Conservation (phyloP, 148 eudicot genomes). For the Rhododendron kiyosumense region DNA sequence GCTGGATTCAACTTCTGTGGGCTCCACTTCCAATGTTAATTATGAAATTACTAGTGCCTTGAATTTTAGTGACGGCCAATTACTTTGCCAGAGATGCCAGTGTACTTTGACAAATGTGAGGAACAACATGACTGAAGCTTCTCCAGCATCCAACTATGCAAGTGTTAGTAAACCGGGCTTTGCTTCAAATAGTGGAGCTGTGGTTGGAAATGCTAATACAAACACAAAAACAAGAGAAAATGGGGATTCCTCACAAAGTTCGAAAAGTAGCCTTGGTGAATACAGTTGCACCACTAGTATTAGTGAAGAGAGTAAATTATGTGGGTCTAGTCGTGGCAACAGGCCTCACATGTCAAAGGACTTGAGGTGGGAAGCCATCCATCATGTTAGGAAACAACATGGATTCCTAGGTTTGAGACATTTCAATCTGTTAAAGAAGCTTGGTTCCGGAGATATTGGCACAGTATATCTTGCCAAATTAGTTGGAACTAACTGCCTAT, state of each 20-base stretch:
- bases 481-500: slow-evolving; percentile 61
- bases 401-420: slow-evolving; percentile 67
- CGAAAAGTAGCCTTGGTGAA: slow-evolving; percentile 73
- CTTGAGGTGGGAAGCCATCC: slow-evolving; percentile 77
- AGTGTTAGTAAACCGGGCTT: slow-evolving; percentile 30
- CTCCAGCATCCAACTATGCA: slow-evolving; percentile 26
- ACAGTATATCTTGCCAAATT: slow-evolving; percentile 94
- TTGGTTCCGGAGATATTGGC: slow-evolving; percentile 96
- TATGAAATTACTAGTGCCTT: slow-evolving; percentile 30
- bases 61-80: slow-evolving; percentile 35
- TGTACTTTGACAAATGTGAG: slow-evolving; percentile 53
- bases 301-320: slow-evolving; percentile 75
- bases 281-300: slow-evolving; percentile 68
- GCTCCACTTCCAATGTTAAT: slow-evolving; percentile 23
- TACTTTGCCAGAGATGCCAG: slow-evolving; percentile 80
- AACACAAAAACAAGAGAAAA: slow-evolving; percentile 38
- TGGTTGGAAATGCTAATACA: slow-evolving; percentile 28
- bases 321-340: slow-evolving; percentile 67
- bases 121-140: slow-evolving; percentile 36
- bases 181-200: slow-evolving; percentile 24
- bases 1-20: slow-evolving; percentile 32
- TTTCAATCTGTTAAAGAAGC: slow-evolving; percentile 83
- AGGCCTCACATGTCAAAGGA: slow-evolving; percentile 97
- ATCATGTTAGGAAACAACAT: slow-evolving; percentile 48
- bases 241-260: slow-evolving; percentile 68